A percentile compares a stretch with the other conserved stretches of the same genome.
These are phyloP conservation scores for Vicia villosa DNA, from an alignment of 306 rosid genomes.

Conservation along the genomic window DNA sequence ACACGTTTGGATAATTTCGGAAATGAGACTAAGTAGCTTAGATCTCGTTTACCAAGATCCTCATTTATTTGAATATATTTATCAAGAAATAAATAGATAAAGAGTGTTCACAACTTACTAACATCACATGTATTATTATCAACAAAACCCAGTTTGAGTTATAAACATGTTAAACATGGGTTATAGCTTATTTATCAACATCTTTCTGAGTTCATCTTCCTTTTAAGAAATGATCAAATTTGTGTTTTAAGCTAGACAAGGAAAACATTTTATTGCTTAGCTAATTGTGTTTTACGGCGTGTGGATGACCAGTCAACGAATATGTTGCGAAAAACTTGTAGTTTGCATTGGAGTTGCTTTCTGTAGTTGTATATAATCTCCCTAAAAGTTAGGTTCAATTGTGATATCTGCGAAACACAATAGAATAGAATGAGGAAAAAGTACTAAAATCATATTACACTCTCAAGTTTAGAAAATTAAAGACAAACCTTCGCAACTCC, in stretches of 20 bases:
- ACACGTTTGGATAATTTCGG: too few species aligned
- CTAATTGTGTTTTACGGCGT: slow-evolving; percentile 54
- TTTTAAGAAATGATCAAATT: neutral
- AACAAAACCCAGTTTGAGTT: neutral
- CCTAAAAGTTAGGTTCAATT: slow-evolving; percentile 76
- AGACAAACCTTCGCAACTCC: slow-evolving; percentile 86
- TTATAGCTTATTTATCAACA: too few species aligned
- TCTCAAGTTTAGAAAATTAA: slow-evolving; percentile 18
- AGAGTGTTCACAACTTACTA: neutral
- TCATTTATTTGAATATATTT: too few species aligned
- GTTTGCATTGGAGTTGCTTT: slow-evolving; percentile 92
- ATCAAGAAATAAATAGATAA: neutral
- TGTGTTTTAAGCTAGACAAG: slow-evolving; percentile 15
- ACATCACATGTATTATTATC: neutral
- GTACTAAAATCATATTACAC: slow-evolving; percentile 24
- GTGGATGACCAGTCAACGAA: slow-evolving; percentile 77
- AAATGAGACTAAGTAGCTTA: too few species aligned
- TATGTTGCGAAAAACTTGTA: slow-evolving; percentile 90
- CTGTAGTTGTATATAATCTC: slow-evolving; percentile 89
- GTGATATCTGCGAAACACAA: slow-evolving; percentile 82
- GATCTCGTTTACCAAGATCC: too few species aligned
- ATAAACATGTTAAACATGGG: too few species aligned
- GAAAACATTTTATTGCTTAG: slow-evolving; percentile 42
- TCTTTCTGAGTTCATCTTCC: too few species aligned
- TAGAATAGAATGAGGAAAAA: slow-evolving; percentile 30